These are phyloP conservation scores for Marvania coccoides DNA, from an alignment of 139 green algal genomes.

Conservation along the genomic window DNA sequence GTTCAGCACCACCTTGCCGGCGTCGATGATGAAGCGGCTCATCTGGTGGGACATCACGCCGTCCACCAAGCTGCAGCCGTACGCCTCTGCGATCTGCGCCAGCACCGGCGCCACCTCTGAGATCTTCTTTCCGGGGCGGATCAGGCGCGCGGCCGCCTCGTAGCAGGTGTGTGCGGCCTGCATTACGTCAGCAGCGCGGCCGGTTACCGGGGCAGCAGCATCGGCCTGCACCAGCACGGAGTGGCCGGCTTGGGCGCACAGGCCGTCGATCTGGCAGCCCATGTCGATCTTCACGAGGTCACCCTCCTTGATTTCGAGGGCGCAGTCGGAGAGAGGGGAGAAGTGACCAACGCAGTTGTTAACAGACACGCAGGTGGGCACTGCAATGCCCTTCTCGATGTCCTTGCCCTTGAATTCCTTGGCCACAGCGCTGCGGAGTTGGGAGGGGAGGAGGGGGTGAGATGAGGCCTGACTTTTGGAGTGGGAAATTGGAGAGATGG, in stretches of 20 bases:
- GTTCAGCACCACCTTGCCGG: conserved; percentile 93
- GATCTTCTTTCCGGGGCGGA: conserved; percentile 76
- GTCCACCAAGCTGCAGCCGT: conserved; percentile 87
- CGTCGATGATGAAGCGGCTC: conserved; percentile 97
- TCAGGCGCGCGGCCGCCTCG: conserved; percentile 82
- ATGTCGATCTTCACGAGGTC: conserved; percentile 97
- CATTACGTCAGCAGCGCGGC: conserved; percentile 80
- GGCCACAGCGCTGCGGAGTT: conserved; percentile 48
- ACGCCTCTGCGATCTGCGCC: conserved; percentile 72
- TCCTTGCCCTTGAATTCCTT: conserved; percentile 93
- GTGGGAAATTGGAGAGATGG: background rate
- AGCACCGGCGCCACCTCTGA: conserved; percentile 68
- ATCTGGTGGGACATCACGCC: conserved; percentile 91
- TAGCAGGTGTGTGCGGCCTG: conserved; percentile 65
- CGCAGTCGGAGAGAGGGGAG: conserved; percentile 68
- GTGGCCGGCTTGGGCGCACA: conserved; percentile 79
- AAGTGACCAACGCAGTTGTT: conserved; percentile 92
- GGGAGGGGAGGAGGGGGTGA: background rate
- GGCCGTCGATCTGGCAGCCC: conserved; percentile 95
- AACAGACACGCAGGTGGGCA: conserved; percentile 89
- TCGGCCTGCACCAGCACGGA: conserved; percentile 65
- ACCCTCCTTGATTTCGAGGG: conserved; percentile 62
- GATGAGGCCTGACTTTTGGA: background rate
- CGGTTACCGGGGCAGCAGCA: conserved; percentile 47
- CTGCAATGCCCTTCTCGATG: conserved; percentile 95